These are phyloP conservation scores for Aschersonia sp. DNA, from an alignment of 2,329 filamentous ascomycete genomes.

Conservation along the genomic window DNA sequence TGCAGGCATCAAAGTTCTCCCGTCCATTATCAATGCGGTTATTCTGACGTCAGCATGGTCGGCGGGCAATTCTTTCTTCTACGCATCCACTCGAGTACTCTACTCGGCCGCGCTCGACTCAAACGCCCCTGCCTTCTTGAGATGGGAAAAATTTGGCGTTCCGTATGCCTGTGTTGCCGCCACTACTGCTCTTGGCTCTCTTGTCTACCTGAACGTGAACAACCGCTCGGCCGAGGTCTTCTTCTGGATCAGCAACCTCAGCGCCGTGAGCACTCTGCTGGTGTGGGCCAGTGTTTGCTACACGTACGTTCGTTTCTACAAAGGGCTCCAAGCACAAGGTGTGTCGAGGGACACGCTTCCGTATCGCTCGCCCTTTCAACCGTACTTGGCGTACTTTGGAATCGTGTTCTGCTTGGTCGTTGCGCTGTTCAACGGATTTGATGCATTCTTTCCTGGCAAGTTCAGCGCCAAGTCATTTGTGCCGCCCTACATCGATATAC, in stretches of 20 bases:
- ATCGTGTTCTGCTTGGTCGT: slow-evolving; percentile 43
- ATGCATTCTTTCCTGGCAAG: slow-evolving; percentile 48
- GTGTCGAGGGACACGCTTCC: slow-evolving; percentile 48
- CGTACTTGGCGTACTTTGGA: slow-evolving; percentile 51
- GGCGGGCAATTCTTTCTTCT: slow-evolving; percentile 42
- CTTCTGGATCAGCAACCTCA: slow-evolving; percentile 43
- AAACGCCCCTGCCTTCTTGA: slow-evolving; percentile 25
- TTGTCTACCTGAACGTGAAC: slow-evolving; percentile 47
- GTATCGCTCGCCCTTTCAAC: slow-evolving; percentile 51
- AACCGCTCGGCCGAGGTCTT: slow-evolving; percentile 44
- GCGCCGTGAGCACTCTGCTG: slow-evolving; percentile 56
- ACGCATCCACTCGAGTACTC: slow-evolving; percentile 31
- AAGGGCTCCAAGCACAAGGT: slow-evolving; percentile 49
- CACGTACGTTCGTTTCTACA: slow-evolving; percentile 56
- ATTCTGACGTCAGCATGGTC: slow-evolving; percentile 45
- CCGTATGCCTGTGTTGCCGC: slow-evolving; percentile 15
- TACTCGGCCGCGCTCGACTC: slow-evolving; percentile 29
- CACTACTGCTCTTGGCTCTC: slow-evolving; percentile 40
- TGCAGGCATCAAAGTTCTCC: slow-evolving; percentile 30
- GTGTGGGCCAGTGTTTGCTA: slow-evolving; percentile 53
- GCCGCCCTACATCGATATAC: slow-evolving; percentile 55
- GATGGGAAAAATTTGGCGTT: slow-evolving; percentile 13
- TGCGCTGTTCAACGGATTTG: slow-evolving; percentile 57
- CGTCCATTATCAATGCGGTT: slow-evolving; percentile 39
- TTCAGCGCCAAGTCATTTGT: slow-evolving; percentile 38